Evolutionary conservation across 1,284 basidiomycete genomes (phyloP).

Genomic region (Puccinia sorghi): DNA sequence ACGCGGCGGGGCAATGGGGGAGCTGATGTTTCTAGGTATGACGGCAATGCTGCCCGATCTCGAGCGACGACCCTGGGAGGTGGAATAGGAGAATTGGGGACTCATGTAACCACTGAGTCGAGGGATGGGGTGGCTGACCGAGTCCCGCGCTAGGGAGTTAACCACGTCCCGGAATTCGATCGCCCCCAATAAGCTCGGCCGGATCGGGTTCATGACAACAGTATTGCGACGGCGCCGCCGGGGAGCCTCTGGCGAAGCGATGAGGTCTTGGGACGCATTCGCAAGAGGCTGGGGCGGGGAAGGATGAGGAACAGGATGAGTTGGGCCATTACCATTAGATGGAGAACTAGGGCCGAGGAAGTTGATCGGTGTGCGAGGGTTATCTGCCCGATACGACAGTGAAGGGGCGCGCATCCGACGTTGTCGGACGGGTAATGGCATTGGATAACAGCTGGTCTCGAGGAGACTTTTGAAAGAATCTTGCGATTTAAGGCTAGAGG

Average conservation of each 20-base stretch:
- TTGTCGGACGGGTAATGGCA: background rate
- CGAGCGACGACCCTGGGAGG: conserved; percentile 5
- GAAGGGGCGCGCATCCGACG: conserved; percentile 38
- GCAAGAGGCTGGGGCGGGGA: background rate
- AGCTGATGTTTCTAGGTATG: background rate
- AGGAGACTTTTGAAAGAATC: conserved; percentile 20
- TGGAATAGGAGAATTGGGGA: background rate
- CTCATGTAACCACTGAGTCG: background rate
- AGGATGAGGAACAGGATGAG: background rate
- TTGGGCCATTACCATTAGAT: background rate
- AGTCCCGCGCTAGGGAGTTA: conserved; percentile 68
- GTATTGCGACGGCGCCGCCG: background rate
- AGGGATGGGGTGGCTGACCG: background rate
- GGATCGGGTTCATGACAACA: conserved; percentile 11
- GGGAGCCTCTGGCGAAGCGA: background rate
- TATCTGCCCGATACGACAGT: conserved; percentile 19
- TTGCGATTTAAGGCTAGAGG: background rate
- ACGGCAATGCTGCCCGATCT: conserved; percentile 9
- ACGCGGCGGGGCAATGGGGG: background rate
- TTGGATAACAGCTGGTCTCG: conserved; percentile 2
- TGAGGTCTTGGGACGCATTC: conserved; percentile 13
- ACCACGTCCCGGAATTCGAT: conserved; percentile 91
- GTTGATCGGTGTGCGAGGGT: background rate
- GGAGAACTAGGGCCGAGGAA: background rate
- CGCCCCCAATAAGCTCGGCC: conserved; percentile 76